A percentile compares a stretch with the other conserved stretches of the same genome.
These are phyloP conservation scores for Termitomyces sp. DNA, from an alignment of 768 basidiomycete species.

Conservation along the genomic window DNA sequence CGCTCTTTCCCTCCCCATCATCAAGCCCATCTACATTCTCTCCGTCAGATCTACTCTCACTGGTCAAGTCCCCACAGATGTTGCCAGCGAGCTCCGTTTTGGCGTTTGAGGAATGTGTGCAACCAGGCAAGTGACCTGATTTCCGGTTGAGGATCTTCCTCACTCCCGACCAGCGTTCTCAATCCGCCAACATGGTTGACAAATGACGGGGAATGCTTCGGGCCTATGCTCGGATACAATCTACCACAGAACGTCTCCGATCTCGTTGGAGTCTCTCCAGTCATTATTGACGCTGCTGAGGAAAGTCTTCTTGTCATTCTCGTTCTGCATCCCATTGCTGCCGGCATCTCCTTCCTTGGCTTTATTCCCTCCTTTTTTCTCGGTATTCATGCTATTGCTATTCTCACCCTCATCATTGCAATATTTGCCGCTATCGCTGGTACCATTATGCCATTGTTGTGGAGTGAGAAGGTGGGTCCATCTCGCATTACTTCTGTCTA, in stretches of 20 bases:
- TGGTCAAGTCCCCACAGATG: constrained; percentile 34
- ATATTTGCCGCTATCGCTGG: constrained; percentile 51
- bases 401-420: constrained; percentile 53
- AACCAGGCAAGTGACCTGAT: constrained; percentile 16
- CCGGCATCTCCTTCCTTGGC: constrained; percentile 50
- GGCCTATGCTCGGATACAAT: constrained; percentile 64
- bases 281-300: constrained; percentile 41
- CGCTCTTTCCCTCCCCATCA: constrained; percentile 70
- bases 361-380: constrained; percentile 53
- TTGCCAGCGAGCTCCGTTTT: constrained; percentile 59
- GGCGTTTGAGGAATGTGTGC: constrained; percentile 86
- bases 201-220: constrained; percentile 47
- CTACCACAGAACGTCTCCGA: constrained; percentile 42
- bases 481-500: neutral
- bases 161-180: constrained; percentile 16
- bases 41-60: constrained; percentile 30
- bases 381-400: constrained; percentile 46
- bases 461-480: constrained; percentile 43
- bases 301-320: constrained; percentile 48
- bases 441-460: constrained; percentile 59
- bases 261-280: constrained; percentile 36
- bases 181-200: constrained; percentile 30
- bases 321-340: constrained; percentile 63
- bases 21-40: constrained; percentile 62
- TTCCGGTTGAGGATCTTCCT: neutral